Conservation (phyloP, 176 grass and related monocot species). For the Hyparrhenia diplandra region DNA sequence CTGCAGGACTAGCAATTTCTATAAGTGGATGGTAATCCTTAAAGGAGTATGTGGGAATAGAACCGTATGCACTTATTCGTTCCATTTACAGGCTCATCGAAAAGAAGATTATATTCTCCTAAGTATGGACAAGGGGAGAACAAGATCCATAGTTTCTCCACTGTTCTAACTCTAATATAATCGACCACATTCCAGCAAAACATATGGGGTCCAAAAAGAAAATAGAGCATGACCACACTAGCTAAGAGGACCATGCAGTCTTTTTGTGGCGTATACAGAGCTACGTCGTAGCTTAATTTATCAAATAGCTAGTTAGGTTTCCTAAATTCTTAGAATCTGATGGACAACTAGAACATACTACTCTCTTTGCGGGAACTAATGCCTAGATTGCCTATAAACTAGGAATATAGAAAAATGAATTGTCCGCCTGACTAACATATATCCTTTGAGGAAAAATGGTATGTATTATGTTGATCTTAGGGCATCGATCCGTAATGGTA, state of each 20-base stretch:
- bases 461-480: no score
- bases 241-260: background rate
- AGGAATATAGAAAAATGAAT: background rate
- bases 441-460: background rate
- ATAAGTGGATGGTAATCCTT: slow-evolving; percentile 15
- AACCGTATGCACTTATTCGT: slow-evolving; percentile 14
- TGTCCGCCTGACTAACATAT: background rate
- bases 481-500: no score
- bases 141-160: slow-evolving; percentile 24
- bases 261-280: background rate
- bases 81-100: background rate
- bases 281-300: slow-evolving; percentile 2
- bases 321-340: background rate
- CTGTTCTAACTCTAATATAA: slow-evolving; percentile 13
- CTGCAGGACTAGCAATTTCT: slow-evolving; percentile 11
- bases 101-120: slow-evolving; percentile 39
- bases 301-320: background rate
- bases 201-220: background rate
- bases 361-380: background rate
- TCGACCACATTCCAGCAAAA: background rate
- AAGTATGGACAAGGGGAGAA: slow-evolving; percentile 1
- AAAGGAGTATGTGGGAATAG: slow-evolving; percentile 9
- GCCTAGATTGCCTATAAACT: background rate
- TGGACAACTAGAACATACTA: background rate
- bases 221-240: background rate